Evolutionary conservation across 441 rosid genomes (phyloP).

Genomic region (Populus tomentosa): DNA sequence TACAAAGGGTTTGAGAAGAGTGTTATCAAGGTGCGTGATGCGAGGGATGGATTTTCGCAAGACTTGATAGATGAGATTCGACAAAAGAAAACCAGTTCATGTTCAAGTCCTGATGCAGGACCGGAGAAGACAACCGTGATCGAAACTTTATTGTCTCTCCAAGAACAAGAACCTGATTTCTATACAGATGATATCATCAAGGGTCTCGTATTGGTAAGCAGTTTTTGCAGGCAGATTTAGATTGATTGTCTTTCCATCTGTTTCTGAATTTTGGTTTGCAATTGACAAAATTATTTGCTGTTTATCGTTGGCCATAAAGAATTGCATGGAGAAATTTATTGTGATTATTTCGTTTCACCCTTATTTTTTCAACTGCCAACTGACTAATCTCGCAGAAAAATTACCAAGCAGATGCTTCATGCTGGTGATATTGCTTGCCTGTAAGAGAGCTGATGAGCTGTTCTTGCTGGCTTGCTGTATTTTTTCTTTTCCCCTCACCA

Average conservation of each 20-base stretch:
- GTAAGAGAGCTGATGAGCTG: background rate
- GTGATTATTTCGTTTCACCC: background rate
- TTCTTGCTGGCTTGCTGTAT: background rate
- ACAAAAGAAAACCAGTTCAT: background rate
- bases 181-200: slow-evolving; percentile 20
- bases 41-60: slow-evolving; percentile 1
- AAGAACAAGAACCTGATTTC: slow-evolving; percentile 12
- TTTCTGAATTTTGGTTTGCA: background rate
- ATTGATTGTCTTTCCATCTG: background rate
- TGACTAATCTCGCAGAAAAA: background rate
- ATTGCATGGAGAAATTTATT: background rate
- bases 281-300: background rate
- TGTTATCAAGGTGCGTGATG: background rate
- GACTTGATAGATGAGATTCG: slow-evolving; percentile 15
- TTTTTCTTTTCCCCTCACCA: background rate
- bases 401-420: background rate
- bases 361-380: background rate
- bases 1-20: slow-evolving; percentile 5
- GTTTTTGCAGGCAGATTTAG: background rate
- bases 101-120: background rate
- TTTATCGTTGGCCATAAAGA: background rate
- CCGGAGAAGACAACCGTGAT: slow-evolving; percentile 12
- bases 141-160: slow-evolving; percentile 13
- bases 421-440: background rate
- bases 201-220: slow-evolving; percentile 16